These are phyloP conservation scores for Neocallimastix lanati DNA, from an alignment of 192 early-diverging fungal species.

Conservation along the genomic window DNA sequence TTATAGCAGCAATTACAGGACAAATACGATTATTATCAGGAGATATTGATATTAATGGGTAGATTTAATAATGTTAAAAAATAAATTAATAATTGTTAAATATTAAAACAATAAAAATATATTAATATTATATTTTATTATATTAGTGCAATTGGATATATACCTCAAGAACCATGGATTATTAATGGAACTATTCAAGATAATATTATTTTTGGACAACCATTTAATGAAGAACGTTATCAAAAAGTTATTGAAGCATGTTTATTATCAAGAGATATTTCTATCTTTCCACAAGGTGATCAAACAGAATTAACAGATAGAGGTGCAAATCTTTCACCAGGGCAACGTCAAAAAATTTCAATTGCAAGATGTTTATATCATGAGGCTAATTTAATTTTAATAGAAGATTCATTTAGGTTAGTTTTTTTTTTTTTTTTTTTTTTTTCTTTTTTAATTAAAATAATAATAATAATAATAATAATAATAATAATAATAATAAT, in stretches of 20 bases:
- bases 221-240: slow-evolving; percentile 33
- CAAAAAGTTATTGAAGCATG: slow-evolving; percentile 29
- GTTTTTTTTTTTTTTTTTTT: too few relatives aligned
- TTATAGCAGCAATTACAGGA: slow-evolving; percentile 48
- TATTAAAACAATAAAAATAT: background rate
- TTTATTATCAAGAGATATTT: background rate
- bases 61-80: background rate
- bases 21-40: slow-evolving; percentile 35
- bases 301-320: background rate
- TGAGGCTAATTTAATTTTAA: background rate
- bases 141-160: slow-evolving; percentile 29
- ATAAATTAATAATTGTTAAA: too few relatives aligned
- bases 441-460: too few relatives aligned
- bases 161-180: slow-evolving; percentile 51
- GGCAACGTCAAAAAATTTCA: slow-evolving; percentile 48
- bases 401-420: background rate
- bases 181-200: slow-evolving; percentile 49
- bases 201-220: slow-evolving; percentile 63
- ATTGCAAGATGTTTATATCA: slow-evolving; percentile 18
- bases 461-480: too few relatives aligned
- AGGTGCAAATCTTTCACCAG: slow-evolving; percentile 54
- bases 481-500: too few relatives aligned
- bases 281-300: background rate
- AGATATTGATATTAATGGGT: background rate
- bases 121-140: background rate